phyloP scores from a whole-genome alignment of 1,284 basidiomycete species.

The Psilocybe mexicana region DNA sequence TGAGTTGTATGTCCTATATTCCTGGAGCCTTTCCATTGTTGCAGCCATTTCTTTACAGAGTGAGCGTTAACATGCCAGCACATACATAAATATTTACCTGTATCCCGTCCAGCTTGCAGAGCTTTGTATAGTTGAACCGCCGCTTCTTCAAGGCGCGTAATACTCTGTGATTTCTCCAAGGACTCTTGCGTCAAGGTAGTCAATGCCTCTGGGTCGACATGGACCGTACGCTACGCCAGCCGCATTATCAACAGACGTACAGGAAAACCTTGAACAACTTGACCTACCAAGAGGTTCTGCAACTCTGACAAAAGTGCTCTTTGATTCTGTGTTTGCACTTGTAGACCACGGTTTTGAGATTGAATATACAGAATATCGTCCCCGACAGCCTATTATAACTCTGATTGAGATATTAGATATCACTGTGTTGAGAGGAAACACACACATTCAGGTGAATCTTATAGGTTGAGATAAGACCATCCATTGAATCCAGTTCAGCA shows the following conservation, averaged over 20 bases:
- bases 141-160: conserved; percentile 80
- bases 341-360: conserved; percentile 93
- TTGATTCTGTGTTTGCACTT: conserved; percentile 98
- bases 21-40: conserved; percentile 87
- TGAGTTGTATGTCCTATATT: conserved; percentile 84
- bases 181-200: conserved; percentile 83
- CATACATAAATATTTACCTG: conserved; percentile 46
- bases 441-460: conserved; percentile 92
- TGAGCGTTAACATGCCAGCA: conserved; percentile 1
- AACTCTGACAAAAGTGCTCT: conserved; percentile 79
- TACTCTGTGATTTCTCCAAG: conserved; percentile 75
- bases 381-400: conserved; percentile 70
- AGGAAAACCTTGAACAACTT: neutral
- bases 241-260: neutral
- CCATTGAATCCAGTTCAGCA: conserved; percentile 84
- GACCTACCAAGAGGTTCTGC: conserved; percentile 77
- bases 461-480: conserved; percentile 84
- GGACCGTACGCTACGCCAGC: conserved; percentile 78
- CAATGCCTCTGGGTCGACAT: conserved; percentile 82
- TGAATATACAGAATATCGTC: conserved; percentile 98
- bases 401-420: conserved; percentile 3
- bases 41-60: conserved; percentile 79
- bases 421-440: neutral
- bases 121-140: conserved; percentile 94
- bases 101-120: conserved; percentile 87